Base-by-base conservation (phyloP, 768 basidiomycete species). In the Dacryopinax primogenitus region DNA sequence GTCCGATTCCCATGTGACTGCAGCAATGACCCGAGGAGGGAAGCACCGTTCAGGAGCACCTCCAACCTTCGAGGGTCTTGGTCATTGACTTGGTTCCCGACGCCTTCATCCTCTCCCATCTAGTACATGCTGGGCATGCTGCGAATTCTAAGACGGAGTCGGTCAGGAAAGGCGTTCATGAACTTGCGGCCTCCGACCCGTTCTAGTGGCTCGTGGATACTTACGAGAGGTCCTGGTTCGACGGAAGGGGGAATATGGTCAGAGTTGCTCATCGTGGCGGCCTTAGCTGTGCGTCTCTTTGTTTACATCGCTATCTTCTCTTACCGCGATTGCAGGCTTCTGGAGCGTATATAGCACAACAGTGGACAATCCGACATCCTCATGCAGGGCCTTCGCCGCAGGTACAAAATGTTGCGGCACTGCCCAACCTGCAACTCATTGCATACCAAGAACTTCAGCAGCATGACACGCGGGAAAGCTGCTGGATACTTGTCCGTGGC, bases 401-500 rank as follows among this genome's bases (percentile, higher is more conserved):
- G n/a, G 4, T 13, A 11, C 26, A 9, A 13, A 23, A 58, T 13
- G 51, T 30, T 3, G 26, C 15, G 26, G 6, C 13, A 23, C 51
- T 66, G 41, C 28, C 66, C n/a, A 34, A 61, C 36, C 63, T 35
- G n/a, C 63, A 45, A n/a, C 63, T 69, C 64, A 62, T 75, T 1
- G 65, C 69, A 30, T 68, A 69, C 33, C 70, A 72, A 21, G 73
- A 76, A 41, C 76, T 78, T 11, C 75, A 72, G 11, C 71, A 78
- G 71, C 78, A 79, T 68, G 74, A 74, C 51, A 71, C 73, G 39
- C 75, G 85, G 21, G 81, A 86, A 63, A 84, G 82, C 68, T 86
- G 86, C 69, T 88, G 87, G 87, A 90, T 92, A 66, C 89, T 92
- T 65, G 86, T 92, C 0, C 88, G 92, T 69, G 87, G 88, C 86